These are phyloP conservation scores for Limnomonas spitsbergensis DNA, from an alignment of 139 green algal species.

Conservation along the genomic window DNA sequence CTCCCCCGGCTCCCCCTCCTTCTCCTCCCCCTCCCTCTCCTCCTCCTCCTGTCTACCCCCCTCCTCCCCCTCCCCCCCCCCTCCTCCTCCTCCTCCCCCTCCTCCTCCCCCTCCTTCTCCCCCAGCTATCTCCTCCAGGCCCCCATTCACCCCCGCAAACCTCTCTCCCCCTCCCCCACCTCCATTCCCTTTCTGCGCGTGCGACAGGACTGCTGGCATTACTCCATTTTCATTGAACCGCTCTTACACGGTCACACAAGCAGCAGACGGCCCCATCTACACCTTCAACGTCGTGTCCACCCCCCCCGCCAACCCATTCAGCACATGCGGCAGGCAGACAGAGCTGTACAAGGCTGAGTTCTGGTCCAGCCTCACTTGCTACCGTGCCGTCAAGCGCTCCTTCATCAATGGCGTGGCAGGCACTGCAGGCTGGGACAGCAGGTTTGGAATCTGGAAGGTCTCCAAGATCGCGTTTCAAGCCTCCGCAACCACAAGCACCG, in stretches of 20 bases:
- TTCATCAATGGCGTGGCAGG: constrained; percentile 9
- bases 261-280: neutral
- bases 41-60: too few species aligned
- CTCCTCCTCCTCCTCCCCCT: too few species aligned
- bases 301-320: neutral
- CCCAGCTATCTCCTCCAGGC: neutral
- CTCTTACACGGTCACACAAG: neutral
- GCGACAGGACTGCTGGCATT: neutral
- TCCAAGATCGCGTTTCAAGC: neutral
- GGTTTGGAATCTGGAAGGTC: constrained; percentile 11
- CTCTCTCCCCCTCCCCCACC: neutral
- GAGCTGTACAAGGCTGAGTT: constrained; percentile 17
- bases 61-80: too few species aligned
- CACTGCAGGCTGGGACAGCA: constrained; percentile 4
- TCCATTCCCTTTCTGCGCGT: constrained; percentile 12
- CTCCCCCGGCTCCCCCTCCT: constrained; percentile 14
- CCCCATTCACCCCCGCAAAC: neutral
- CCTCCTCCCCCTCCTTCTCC: constrained; percentile 14
- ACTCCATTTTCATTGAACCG: neutral
- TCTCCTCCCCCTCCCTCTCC: too few species aligned
- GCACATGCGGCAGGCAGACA: constrained; percentile 7
- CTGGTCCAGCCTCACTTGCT: constrained; percentile 8
- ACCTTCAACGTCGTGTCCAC: constrained; percentile 5
- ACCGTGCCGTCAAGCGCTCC: neutral
- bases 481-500: neutral